These are phyloP conservation scores for Fagus sylvatica DNA, from an alignment of 306 rosid species.

Conservation along the genomic window DNA sequence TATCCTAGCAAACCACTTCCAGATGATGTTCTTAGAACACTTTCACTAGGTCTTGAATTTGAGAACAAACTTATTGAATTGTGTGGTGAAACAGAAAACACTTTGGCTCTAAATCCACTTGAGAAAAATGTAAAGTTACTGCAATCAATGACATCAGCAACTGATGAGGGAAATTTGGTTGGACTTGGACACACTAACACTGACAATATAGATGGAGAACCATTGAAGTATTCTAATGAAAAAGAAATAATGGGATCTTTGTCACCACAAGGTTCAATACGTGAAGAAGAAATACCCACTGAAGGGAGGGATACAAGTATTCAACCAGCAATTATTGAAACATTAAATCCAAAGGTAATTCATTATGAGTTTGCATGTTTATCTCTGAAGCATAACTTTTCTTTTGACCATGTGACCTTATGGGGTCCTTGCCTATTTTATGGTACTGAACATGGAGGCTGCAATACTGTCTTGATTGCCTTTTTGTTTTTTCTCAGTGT, in stretches of 20 bases:
- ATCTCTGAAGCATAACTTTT: neutral
- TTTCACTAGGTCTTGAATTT: slow-evolving; percentile 56
- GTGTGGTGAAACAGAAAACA: slow-evolving; percentile 42
- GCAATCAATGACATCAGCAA: slow-evolving; percentile 24
- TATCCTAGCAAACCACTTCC: slow-evolving; percentile 74
- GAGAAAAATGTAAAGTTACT: slow-evolving; percentile 46
- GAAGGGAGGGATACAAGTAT: slow-evolving; percentile 38
- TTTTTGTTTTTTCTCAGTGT: slow-evolving; percentile 1
- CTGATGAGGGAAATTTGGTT: slow-evolving; percentile 26
- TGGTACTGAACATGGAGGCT: neutral
- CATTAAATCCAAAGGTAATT: slow-evolving; percentile 44
- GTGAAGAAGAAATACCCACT: slow-evolving; percentile 21
- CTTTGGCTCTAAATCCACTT: slow-evolving; percentile 34
- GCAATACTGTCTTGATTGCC: neutral
- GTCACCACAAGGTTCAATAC: slow-evolving; percentile 45
- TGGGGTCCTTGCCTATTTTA: neutral
- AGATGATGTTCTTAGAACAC: slow-evolving; percentile 62
- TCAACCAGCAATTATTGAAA: slow-evolving; percentile 38
- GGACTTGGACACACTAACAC: slow-evolving; percentile 26
- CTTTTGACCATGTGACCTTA: neutral
- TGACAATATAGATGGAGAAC: slow-evolving; percentile 18
- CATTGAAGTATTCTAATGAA: slow-evolving; percentile 44
- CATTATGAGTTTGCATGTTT: neutral
- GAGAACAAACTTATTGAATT: slow-evolving; percentile 47
- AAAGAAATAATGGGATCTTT: slow-evolving; percentile 49